These are phyloP conservation scores for Fusarium goolgardi DNA, from an alignment of 2,329 filamentous ascomycete species.

Conservation along the genomic window DNA sequence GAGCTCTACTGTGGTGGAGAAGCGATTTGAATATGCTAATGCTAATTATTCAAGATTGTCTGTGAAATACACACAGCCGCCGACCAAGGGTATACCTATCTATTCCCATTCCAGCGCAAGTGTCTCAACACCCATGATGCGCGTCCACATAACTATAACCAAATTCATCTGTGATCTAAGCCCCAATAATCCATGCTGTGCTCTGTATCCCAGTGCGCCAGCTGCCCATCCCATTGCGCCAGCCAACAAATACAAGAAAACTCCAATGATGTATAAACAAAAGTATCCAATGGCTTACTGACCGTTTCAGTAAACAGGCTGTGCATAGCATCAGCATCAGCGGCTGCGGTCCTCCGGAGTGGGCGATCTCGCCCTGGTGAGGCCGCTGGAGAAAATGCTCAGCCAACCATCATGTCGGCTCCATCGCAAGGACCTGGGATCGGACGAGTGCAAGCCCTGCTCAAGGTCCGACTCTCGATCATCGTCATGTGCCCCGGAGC, in stretches of 20 bases:
- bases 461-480: conserved; percentile 57
- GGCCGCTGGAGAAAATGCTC: conserved; percentile 51
- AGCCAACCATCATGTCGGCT: conserved; percentile 54
- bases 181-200: conserved; percentile 22
- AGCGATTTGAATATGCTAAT: conserved; percentile 18
- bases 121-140: conserved; percentile 14
- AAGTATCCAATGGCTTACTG: conserved; percentile 24
- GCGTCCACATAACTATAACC: conserved; percentile 25
- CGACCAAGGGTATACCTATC: conserved; percentile 41
- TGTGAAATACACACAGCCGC: conserved; percentile 14
- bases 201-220: conserved; percentile 29
- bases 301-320: conserved; percentile 6
- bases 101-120: conserved; percentile 28
- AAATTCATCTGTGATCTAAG: conserved; percentile 32
- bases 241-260: conserved; percentile 25
- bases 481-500: conserved; percentile 48
- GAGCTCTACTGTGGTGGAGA: neutral
- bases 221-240: conserved; percentile 23
- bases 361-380: conserved; percentile 40
- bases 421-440: conserved; percentile 35
- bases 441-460: conserved; percentile 52
- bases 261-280: conserved; percentile 35
- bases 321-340: conserved; percentile 32
- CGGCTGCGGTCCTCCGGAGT: conserved; percentile 46
- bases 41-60: conserved; percentile 31